Base-by-base conservation (phyloP, 2,329 filamentous ascomycete species). In the Xylaria sp. region DNA sequence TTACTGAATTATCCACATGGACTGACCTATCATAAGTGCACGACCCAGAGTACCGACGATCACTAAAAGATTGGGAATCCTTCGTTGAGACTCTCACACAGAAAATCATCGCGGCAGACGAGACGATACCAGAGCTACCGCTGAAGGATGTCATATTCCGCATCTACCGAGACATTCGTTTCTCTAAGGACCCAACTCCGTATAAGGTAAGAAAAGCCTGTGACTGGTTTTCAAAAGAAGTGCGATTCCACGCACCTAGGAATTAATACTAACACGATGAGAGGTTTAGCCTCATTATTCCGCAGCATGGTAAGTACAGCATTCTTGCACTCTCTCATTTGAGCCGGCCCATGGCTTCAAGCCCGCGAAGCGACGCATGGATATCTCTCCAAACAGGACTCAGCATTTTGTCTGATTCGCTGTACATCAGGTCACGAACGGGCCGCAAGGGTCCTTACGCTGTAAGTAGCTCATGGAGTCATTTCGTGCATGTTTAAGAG, bases 381-480 rank as follows among this genome's bases (percentile, higher is more conserved):
- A 25, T 32, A 36, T 25, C 30, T 46, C 28, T 41, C 32, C 10
- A 18, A 34, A 48, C 36, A 36, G 4, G 34, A 12, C 13, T 55
- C n/a, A n/a, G 6, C 46, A 32, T 56, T 60, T 34, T 39, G 57
- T 60, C 23, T 53, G 43, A 23, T 63, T 48, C 32, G 7, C n/a
- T 12, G 39, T 30, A 28, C 28, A 41, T 52, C 70, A 87, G 86
- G 89, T 96, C 92, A 65, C 90, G 94, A 23, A 97, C 93, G 0
- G 94, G 94, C 23, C 87, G 92, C 63, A 97, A 97, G 80, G 93
- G 93, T 0, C 90, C 92, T 10, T 97, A 96, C 79, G 94, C 94
- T 7, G 55, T 58, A 45, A 32, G 55, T 45, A 32, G 20, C 23
- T 12, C 4, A 10, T 30, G 8, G 20, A 28, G 34, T 28, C 36